phyloP scores from a whole-genome alignment of 2,329 filamentous ascomycete species.

The Microcera coccophila region DNA sequence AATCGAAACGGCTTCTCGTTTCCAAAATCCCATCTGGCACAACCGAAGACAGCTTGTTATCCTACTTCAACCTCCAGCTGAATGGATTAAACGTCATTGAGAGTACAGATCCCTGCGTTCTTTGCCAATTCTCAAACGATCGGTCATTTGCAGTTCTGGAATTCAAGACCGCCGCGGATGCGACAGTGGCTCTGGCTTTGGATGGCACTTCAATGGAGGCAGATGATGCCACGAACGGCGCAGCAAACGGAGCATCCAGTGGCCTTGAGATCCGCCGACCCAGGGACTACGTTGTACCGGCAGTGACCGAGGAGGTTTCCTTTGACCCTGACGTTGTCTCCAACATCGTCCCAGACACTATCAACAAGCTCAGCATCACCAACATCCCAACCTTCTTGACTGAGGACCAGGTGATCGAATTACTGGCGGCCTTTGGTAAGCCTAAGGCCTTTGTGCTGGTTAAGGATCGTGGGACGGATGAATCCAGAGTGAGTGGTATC shows the following conservation, averaged over 20 bases:
- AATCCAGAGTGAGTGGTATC: conserved; percentile 70
- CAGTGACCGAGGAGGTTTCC: conserved; percentile 66
- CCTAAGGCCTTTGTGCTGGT: conserved; percentile 89
- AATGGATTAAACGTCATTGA: conserved; percentile 94
- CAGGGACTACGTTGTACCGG: conserved; percentile 95
- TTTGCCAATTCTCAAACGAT: conserved; percentile 77
- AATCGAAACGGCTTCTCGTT: conserved; percentile 86
- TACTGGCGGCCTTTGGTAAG: conserved; percentile 86
- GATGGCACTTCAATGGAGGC: conserved; percentile 87
- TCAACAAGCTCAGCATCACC: conserved; percentile 90
- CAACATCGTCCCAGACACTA: conserved; percentile 79
- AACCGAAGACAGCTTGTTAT: conserved; percentile 71
- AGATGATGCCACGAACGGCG: conserved; percentile 55
- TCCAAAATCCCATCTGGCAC: conserved; percentile 71
- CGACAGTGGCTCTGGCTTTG: conserved; percentile 84
- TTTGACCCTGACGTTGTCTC: conserved; percentile 75
- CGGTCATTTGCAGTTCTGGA: conserved; percentile 80
- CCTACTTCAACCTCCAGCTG: conserved; percentile 94
- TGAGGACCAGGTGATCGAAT: conserved; percentile 87
- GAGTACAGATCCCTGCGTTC: conserved; percentile 76
- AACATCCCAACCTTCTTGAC: conserved; percentile 85
- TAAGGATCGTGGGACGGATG: conserved; percentile 78
- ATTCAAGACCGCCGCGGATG: conserved; percentile 81
- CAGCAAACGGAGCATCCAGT: conserved; percentile 47
- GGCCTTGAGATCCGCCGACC: conserved; percentile 78